A percentile compares a stretch with the other conserved stretches of the same genome.
These are phyloP conservation scores for Asterochloris erici DNA, from an alignment of 139 green algal species.

Conservation along the genomic window DNA sequence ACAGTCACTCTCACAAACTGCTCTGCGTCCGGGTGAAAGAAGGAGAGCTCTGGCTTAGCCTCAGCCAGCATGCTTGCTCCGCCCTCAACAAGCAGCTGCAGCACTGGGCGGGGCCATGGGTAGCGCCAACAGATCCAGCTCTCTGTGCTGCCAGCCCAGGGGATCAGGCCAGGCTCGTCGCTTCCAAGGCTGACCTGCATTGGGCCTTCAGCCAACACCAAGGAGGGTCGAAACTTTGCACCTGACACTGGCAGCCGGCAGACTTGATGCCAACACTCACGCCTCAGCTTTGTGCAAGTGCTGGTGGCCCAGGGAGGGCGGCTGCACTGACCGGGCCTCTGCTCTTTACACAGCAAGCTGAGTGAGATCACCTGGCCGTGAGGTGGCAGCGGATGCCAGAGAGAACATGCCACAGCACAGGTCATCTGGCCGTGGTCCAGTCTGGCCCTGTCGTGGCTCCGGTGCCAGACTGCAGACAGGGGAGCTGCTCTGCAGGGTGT, in stretches of 20 bases:
- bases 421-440: background rate
- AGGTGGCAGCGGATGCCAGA: background rate
- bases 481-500: no score
- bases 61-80: background rate
- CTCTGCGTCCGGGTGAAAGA: background rate
- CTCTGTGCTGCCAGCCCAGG: constrained; percentile 1
- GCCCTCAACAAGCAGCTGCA: constrained; percentile 14
- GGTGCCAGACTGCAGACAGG: background rate
- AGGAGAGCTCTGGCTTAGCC: constrained; percentile 12
- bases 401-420: constrained; percentile 12
- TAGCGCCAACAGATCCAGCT: constrained; percentile 32
- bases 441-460: no score
- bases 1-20: background rate
- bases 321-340: background rate
- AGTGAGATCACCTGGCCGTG: constrained; percentile 2
- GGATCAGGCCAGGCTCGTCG: background rate
- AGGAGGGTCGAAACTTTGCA: no score
- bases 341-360: background rate
- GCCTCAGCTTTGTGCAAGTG: background rate
- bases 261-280: no score
- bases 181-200: constrained; percentile 22
- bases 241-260: no score
- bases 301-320: background rate
- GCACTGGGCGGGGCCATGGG: constrained; percentile 11
- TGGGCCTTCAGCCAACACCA: background rate